phyloP scores from a whole-genome alignment of 208 protist genomes.

The Leishmania mexicana region DNA sequence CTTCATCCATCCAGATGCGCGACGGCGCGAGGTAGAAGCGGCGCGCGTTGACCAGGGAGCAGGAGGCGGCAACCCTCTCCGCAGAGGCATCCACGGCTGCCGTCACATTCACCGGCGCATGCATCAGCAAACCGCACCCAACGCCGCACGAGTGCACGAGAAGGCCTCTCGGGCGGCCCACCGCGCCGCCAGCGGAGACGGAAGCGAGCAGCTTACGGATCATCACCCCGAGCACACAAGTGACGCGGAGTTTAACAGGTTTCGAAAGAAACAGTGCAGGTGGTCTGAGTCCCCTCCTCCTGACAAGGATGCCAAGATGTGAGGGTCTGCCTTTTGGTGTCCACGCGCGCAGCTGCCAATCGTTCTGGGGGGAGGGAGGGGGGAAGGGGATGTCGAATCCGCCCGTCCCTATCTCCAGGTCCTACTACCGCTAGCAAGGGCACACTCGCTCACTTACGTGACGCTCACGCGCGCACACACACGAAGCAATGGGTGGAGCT shows the following conservation, averaged over 20 bases:
- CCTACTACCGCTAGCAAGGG: neutral
- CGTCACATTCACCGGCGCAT: neutral
- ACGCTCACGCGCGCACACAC: neutral
- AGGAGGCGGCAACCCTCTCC: neutral
- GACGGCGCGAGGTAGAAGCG: slow-evolving; percentile 5
- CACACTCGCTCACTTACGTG: neutral
- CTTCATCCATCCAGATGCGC: slow-evolving; percentile 5
- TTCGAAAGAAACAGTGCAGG: neutral
- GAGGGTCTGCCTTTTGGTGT: neutral
- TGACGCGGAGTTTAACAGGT: too few species aligned
- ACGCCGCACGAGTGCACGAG: neutral
- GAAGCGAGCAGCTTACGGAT: neutral
- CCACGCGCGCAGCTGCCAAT: neutral
- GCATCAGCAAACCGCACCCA: neutral
- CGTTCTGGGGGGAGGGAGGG: neutral
- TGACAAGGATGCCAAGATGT: neutral
- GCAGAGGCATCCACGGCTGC: neutral
- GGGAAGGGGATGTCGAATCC: neutral
- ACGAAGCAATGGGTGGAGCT: neutral
- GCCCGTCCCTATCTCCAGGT: neutral
- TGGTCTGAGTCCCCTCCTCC: neutral
- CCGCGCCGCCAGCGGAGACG: neutral
- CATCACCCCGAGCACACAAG: neutral
- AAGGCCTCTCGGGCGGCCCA: neutral
- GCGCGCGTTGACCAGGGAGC: neutral